Conservation (phyloP, 495 filamentous ascomycete genomes). For the Aspergillus mulundensis region DNA sequence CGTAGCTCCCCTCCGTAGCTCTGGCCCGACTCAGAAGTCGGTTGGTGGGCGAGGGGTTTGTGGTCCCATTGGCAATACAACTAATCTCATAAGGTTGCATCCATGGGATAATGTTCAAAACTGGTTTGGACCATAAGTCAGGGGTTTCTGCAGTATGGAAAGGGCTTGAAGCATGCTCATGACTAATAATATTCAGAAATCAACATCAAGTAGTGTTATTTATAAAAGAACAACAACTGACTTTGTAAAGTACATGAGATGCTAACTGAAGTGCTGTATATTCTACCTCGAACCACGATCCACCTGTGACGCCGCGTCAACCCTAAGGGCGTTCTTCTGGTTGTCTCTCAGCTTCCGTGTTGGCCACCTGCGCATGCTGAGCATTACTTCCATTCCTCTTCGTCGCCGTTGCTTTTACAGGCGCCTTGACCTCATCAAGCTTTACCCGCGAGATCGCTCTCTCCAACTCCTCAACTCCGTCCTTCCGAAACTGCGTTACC, state of each 20-base stretch:
- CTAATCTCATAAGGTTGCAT: no score
- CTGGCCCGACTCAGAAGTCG: not conserved
- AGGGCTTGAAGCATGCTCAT: no score
- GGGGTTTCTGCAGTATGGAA: no score
- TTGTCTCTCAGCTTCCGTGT: not conserved
- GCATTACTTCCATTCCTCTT: not conserved
- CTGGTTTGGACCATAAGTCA: no score
- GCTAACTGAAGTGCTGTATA: not conserved
- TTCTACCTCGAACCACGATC: not conserved
- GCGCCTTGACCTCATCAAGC: constrained; percentile 6
- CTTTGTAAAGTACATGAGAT: not conserved
- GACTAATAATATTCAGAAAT: not conserved
- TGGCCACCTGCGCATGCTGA: not conserved
- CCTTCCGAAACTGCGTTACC: constrained; percentile 71
- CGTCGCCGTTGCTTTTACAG: not conserved
- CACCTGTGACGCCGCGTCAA: not conserved
- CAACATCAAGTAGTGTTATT: not conserved
- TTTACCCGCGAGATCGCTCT: constrained; percentile 62
- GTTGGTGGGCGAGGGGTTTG: no score
- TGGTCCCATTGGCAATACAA: no score
- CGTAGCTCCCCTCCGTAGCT: no score
- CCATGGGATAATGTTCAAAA: no score
- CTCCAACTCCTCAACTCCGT: constrained; percentile 65
- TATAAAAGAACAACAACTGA: not conserved
- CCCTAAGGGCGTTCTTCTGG: not conserved